phyloP scores from a whole-genome alignment of 1,284 basidiomycete species.

The Leccinum subrobustum region DNA sequence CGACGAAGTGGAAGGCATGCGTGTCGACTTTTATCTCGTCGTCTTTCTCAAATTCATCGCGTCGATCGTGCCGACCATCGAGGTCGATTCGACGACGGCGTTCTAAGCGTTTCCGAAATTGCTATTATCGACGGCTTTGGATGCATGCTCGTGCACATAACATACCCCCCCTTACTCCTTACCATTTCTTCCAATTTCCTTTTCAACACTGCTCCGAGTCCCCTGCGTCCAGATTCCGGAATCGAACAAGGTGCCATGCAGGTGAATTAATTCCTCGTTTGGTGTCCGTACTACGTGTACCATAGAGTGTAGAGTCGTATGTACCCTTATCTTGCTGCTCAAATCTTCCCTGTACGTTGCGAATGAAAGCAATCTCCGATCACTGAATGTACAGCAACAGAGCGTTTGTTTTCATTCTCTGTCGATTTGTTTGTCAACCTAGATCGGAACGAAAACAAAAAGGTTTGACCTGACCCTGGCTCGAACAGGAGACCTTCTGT shows the following conservation, averaged over 20 bases:
- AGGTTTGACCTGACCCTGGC: conserved; percentile 48
- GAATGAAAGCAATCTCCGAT: no score
- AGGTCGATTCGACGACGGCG: conserved; percentile 87
- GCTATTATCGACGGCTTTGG: conserved; percentile 1
- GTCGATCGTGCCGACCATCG: conserved; percentile 91
- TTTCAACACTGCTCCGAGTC: neutral
- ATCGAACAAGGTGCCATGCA: conserved; percentile 8
- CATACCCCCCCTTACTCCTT: conserved; percentile 24
- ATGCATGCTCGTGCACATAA: neutral
- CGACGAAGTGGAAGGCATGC: conserved; percentile 79
- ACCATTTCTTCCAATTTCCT: neutral
- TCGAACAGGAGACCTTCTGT: conserved; percentile 63
- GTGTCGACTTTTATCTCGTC: conserved; percentile 93
- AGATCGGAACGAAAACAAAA: no score
- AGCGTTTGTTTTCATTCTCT: no score
- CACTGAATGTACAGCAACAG: no score
- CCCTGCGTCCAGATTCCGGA: neutral
- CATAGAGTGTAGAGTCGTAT: conserved; percentile 30
- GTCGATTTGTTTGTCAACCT: no score
- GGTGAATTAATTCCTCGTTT: neutral
- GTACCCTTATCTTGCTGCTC: conserved; percentile 23
- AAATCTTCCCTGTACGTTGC: neutral
- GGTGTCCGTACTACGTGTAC: conserved; percentile 17
- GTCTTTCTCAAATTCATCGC: conserved; percentile 98
- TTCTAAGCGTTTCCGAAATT: conserved; percentile 46